Base-by-base conservation (phyloP, 2,329 filamentous ascomycete genomes). In the Drechmeria coniospora region DNA sequence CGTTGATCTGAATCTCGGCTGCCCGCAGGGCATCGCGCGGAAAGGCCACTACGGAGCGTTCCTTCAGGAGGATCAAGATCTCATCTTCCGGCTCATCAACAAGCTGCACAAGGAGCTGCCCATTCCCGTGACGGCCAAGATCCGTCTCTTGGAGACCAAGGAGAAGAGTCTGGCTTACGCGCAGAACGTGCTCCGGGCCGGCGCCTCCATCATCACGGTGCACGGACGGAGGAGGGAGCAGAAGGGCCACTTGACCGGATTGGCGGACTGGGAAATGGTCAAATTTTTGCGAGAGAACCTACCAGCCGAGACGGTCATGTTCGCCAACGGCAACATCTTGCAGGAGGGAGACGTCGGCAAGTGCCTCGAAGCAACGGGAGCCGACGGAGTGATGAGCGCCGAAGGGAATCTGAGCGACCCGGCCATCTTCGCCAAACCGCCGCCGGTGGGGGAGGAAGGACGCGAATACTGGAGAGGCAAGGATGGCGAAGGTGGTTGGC, bases 321-420 rank as follows among this genome's bases (percentile, higher is more conserved):
- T 98, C 47, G 90, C 90, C 4, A 98, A 98, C 50, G 90, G 90
- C 9, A 98, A 98, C 46, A 77, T 94, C 20, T 58, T 98, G 32
- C 78, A 81, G 48, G 66, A 78, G 32, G 74, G 63, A 1, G 87
- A 98, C 47, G 60, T 98, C 8, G 68, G 77, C 27, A 59, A 58
- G 13, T 95, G 87, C 45, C 57, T 98, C 13, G 68, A 74, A 27
- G 81, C 65, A 4, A 98, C 90, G 1, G 84, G 86, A 1, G 87
- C 77, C 2, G 90, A 98, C 50, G 90, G 69, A 12, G 73, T 98
- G 28, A 95, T 98, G 90, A 87, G 79, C 39, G 90, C 90, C 5
- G 90, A 98, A 54, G 90, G 84, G 0, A 93, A 94, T 47, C 65
- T 98, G 1, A 87, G 83, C 45, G 83, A 98, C 46, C 90, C 90